These are phyloP conservation scores for Penicillium roqueforti DNA, from an alignment of 495 filamentous ascomycete species.

Conservation along the genomic window DNA sequence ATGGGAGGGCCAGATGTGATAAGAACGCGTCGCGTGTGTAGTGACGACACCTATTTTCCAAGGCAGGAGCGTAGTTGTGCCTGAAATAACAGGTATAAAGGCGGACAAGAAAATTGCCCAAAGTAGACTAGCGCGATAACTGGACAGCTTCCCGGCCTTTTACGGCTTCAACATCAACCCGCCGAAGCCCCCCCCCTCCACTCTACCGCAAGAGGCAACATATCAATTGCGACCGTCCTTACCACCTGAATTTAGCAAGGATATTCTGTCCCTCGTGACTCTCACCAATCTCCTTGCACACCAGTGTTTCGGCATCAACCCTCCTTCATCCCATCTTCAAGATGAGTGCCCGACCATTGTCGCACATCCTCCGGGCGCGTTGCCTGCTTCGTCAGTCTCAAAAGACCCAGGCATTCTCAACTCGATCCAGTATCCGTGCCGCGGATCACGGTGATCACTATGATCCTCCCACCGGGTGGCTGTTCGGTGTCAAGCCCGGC, in stretches of 20 bases:
- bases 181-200: slow-evolving; percentile 39
- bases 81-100: slow-evolving; percentile 27
- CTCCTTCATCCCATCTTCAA: slow-evolving; percentile 24
- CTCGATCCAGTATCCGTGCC: slow-evolving; percentile 38
- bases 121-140: slow-evolving; percentile 35
- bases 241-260: slow-evolving; percentile 15
- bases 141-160: slow-evolving; percentile 39
- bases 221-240: slow-evolving; percentile 22
- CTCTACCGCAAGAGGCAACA: slow-evolving; percentile 20
- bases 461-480: slow-evolving; percentile 86
- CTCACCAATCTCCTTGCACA: slow-evolving; percentile 4
- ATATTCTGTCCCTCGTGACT: slow-evolving; percentile 10
- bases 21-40: slow-evolving; percentile 42
- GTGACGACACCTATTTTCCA: slow-evolving; percentile 21
- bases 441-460: slow-evolving; percentile 71
- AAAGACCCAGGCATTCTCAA: slow-evolving; percentile 42
- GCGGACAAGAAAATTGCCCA: slow-evolving; percentile 30
- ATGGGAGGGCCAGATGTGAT: slow-evolving; percentile 17
- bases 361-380: slow-evolving; percentile 42
- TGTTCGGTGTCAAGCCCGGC: slow-evolving; percentile 85
- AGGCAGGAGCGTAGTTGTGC: slow-evolving; percentile 25
- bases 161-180: slow-evolving; percentile 47
- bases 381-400: slow-evolving; percentile 37
- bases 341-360: slow-evolving; percentile 42
- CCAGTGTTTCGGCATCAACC: slow-evolving; percentile 2